phyloP scores from a whole-genome alignment of 2,329 filamentous ascomycete species.

The Apiospora sp. region DNA sequence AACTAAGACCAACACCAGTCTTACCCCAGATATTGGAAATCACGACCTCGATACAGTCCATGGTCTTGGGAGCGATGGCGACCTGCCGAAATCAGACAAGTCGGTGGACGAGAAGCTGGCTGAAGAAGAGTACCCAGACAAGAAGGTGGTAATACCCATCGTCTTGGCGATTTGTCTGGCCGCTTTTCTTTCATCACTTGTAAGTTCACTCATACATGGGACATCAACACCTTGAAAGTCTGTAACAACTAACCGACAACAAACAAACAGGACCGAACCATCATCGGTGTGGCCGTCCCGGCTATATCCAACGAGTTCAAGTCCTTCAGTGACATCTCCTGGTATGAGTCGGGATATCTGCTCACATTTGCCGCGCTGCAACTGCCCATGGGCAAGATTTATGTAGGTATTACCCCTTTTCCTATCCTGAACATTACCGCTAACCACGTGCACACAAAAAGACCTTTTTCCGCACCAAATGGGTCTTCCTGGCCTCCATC shows the following conservation, averaged over 20 bases:
- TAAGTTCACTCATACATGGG: background rate
- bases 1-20: background rate
- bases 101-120: background rate
- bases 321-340: constrained; percentile 34
- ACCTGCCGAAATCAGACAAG: background rate
- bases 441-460: background rate
- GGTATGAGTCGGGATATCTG: constrained; percentile 37
- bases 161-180: constrained; percentile 24
- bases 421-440: constrained; percentile 30
- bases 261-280: constrained; percentile 26
- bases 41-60: background rate
- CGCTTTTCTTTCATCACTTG: constrained; percentile 22
- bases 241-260: background rate
- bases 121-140: constrained; percentile 19
- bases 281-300: constrained; percentile 26
- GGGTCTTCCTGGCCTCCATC: constrained; percentile 23
- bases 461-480: constrained; percentile 32
- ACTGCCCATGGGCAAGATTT: constrained; percentile 26
- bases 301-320: constrained; percentile 34
- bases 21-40: background rate
- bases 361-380: constrained; percentile 35
- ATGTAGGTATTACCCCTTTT: background rate
- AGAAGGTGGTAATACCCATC: constrained; percentile 20
- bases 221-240: too few species aligned
- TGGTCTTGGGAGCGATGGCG: background rate